Evolutionary conservation across 2,329 filamentous ascomycete species (phyloP).

Genomic region (Cyphellophora attinorum): DNA sequence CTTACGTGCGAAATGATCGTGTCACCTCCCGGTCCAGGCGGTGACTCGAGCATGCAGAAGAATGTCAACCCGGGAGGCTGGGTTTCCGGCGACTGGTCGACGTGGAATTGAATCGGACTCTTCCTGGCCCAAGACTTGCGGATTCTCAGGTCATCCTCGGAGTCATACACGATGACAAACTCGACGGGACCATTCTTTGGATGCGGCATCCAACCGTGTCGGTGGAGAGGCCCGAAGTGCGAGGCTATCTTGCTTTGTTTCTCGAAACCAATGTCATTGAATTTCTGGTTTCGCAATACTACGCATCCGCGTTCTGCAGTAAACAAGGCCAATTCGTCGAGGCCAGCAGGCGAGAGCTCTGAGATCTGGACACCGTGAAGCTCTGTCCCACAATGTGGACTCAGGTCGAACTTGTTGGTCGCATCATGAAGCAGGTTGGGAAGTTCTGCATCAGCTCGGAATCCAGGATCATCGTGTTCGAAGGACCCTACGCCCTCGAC

Average conservation of each 20-base stretch:
- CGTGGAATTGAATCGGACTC: slow-evolving; percentile 19
- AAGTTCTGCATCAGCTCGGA: slow-evolving; percentile 31
- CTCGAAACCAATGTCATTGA: slow-evolving; percentile 16
- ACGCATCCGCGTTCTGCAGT: slow-evolving; percentile 17
- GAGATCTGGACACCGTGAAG: slow-evolving; percentile 17
- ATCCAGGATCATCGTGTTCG: slow-evolving; percentile 31
- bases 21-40: slow-evolving; percentile 12
- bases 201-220: slow-evolving; percentile 19
- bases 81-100: slow-evolving; percentile 17
- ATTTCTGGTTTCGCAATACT: slow-evolving; percentile 16
- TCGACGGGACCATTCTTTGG: slow-evolving; percentile 14
- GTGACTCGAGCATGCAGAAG: slow-evolving; percentile 14
- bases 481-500: slow-evolving; percentile 18
- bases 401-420: slow-evolving; percentile 18
- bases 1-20: slow-evolving; percentile 13
- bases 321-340: slow-evolving; percentile 10
- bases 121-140: slow-evolving; percentile 18
- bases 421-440: slow-evolving; percentile 26
- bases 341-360: slow-evolving; percentile 1
- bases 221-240: slow-evolving; percentile 19
- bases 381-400: slow-evolving; percentile 20
- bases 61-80: slow-evolving; percentile 14
- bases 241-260: slow-evolving; percentile 14
- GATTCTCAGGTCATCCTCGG: slow-evolving; percentile 16
- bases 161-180: slow-evolving; percentile 17